phyloP scores from a whole-genome alignment of 257 asterid genomes.

The Solanum clarkiae region DNA sequence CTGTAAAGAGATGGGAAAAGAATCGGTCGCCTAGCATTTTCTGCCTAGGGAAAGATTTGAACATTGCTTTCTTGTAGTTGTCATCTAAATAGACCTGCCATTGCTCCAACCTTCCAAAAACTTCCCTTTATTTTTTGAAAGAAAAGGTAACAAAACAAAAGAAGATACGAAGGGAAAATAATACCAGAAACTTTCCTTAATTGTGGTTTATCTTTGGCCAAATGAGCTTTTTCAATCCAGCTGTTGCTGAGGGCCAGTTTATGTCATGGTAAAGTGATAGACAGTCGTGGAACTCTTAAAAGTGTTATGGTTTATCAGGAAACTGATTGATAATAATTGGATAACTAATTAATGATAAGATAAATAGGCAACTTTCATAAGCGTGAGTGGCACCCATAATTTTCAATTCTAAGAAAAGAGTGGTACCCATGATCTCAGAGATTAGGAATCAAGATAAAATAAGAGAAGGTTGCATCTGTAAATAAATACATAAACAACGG shows the following conservation, averaged over 20 bases:
- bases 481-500: not conserved
- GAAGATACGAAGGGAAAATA: not conserved
- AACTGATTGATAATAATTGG: not conserved
- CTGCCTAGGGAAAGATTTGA: not conserved
- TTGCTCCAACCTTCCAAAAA: not conserved
- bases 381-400: not conserved
- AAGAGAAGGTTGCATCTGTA: not conserved
- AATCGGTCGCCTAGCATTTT: not conserved
- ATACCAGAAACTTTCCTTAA: not conserved
- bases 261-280: not conserved
- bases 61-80: not conserved
- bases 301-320: not conserved
- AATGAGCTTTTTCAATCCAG: not conserved
- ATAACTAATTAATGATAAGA: not conserved
- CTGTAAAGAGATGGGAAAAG: not conserved
- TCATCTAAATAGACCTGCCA: not conserved
- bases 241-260: not conserved
- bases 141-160: not conserved
- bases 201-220: not conserved
- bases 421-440: not conserved
- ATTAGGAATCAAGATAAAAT: not conserved
- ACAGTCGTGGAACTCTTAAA: not conserved
- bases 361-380: not conserved
- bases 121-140: not conserved
- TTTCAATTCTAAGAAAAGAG: not conserved